Evolutionary conservation across 164 flowering plant species (phyloP).

Genomic region (Litsea cubeba): DNA sequence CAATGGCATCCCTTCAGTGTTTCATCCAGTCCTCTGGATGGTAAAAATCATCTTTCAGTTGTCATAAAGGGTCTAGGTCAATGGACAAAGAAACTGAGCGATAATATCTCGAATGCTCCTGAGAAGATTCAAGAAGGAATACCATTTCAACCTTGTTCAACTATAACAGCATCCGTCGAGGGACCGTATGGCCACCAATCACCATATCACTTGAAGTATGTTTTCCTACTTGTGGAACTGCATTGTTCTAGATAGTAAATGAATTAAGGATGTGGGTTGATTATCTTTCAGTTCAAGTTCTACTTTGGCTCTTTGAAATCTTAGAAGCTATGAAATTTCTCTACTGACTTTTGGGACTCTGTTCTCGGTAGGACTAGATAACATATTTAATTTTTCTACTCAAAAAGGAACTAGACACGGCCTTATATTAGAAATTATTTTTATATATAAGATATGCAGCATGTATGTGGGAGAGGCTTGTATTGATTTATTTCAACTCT

Average conservation of each 20-base stretch:
- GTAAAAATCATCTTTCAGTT: slow-evolving; percentile 59
- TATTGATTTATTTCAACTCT: no score
- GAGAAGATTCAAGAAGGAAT: slow-evolving; percentile 19
- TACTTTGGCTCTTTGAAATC: no score
- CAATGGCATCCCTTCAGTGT: slow-evolving; percentile 98
- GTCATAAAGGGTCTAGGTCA: slow-evolving; percentile 84
- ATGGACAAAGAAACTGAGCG: slow-evolving; percentile 68
- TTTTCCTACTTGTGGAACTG: neutral
- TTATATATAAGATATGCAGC: no score
- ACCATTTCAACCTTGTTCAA: slow-evolving; percentile 20
- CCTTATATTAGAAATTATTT: no score
- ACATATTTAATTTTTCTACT: no score
- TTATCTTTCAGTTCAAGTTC: neutral
- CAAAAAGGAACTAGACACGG: no score
- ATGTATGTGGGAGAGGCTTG: no score
- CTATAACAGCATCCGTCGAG: slow-evolving; percentile 71
- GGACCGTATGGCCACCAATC: slow-evolving; percentile 93
- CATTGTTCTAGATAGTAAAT: neutral
- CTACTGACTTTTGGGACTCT: no score
- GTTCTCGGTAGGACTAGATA: no score
- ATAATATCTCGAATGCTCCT: slow-evolving; percentile 24
- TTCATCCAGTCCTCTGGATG: slow-evolving; percentile 93
- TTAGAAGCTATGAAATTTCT: no score
- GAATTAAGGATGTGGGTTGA: neutral
- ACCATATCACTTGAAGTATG: slow-evolving; percentile 78